Evolutionary conservation across 768 basidiomycete genomes (phyloP).

Genomic region (Chalciporus chontae): DNA sequence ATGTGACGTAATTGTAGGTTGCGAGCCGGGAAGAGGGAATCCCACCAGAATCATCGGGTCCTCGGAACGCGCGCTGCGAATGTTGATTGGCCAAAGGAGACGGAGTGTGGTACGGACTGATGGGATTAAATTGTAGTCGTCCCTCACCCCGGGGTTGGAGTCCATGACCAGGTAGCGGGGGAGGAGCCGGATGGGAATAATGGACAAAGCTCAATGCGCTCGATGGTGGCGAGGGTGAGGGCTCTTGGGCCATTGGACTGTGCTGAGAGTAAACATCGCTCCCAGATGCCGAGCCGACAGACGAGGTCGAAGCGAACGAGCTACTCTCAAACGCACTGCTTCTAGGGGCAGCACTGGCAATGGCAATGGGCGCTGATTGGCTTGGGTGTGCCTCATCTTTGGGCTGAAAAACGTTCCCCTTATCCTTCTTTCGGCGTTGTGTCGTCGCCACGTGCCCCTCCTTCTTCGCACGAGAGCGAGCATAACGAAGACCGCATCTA

Average conservation of each 20-base stretch:
- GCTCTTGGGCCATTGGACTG: conserved; percentile 37
- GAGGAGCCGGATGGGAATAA: conserved; percentile 41
- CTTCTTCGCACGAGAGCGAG: conserved; percentile 85
- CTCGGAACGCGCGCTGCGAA: conserved; percentile 34
- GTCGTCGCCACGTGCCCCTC: conserved; percentile 55
- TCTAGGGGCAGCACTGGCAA: conserved; percentile 46
- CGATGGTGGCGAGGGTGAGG: conserved; percentile 69
- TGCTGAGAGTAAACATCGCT: conserved; percentile 54
- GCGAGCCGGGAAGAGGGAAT: conserved; percentile 37
- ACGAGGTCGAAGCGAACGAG: conserved; percentile 44
- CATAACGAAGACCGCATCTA: conserved; percentile 83
- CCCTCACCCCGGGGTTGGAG: conserved; percentile 27
- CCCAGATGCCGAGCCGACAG: conserved; percentile 54
- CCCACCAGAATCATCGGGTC: conserved; percentile 33
- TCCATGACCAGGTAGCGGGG: conserved; percentile 31
- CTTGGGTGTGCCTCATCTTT: conserved; percentile 27
- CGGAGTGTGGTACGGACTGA: conserved; percentile 37
- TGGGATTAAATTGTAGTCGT: conserved; percentile 25
- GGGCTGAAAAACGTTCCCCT: conserved; percentile 29
- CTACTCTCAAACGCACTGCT: conserved; percentile 46
- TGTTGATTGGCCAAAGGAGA: conserved; percentile 35
- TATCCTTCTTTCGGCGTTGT: conserved; percentile 64
- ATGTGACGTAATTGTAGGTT: conserved; percentile 34
- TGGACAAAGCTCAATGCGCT: conserved; percentile 54
- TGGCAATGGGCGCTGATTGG: conserved; percentile 35